phyloP scores from a whole-genome alignment of 1,139 yeast genomes.

The Candida sanyaensis region DNA sequence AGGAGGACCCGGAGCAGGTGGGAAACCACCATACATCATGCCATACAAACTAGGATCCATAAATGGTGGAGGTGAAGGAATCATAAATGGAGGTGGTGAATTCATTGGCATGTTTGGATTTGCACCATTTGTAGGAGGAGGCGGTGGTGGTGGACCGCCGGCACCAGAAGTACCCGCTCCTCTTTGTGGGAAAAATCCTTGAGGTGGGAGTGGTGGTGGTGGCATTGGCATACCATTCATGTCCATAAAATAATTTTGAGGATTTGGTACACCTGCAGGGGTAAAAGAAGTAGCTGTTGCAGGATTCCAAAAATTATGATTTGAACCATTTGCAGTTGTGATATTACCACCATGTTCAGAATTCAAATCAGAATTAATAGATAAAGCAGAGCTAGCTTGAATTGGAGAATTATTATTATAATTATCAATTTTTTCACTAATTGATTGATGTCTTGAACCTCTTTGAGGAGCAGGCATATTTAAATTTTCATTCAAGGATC shows the following conservation, averaged over 20 bases:
- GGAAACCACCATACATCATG: slow-evolving; percentile 25
- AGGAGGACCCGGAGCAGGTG: slow-evolving; percentile 10
- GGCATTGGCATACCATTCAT: slow-evolving; percentile 13
- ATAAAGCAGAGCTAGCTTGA: slow-evolving; percentile 44
- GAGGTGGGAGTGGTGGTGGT: slow-evolving; percentile 12
- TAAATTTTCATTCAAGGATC: slow-evolving; percentile 54
- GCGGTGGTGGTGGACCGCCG: slow-evolving; percentile 9
- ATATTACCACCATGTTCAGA: slow-evolving; percentile 13
- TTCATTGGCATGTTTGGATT: slow-evolving; percentile 23
- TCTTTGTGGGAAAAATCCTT: slow-evolving; percentile 4
- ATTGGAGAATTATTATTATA: slow-evolving; percentile 55
- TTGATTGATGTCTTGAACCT: slow-evolving; percentile 55
- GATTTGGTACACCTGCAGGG: slow-evolving; percentile 29
- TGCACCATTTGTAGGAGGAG: not conserved
- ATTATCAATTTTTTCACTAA: slow-evolving; percentile 65
- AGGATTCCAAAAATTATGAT: slow-evolving; percentile 63
- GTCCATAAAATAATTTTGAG: slow-evolving; percentile 30
- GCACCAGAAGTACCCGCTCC: slow-evolving; percentile 14
- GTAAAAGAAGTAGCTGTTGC: slow-evolving; percentile 62
- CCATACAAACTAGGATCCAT: slow-evolving; percentile 41
- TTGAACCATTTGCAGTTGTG: slow-evolving; percentile 1
- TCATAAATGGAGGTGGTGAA: slow-evolving; percentile 45
- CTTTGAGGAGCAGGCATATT: slow-evolving; percentile 42
- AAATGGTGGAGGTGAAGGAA: slow-evolving; percentile 38
- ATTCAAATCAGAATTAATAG: slow-evolving; percentile 32